Percentiles rank a stretch among this genome's conserved stretches.
Evolutionary conservation across 2,329 filamentous ascomycete species (phyloP).

Genomic region (Hypocreales sp.): DNA sequence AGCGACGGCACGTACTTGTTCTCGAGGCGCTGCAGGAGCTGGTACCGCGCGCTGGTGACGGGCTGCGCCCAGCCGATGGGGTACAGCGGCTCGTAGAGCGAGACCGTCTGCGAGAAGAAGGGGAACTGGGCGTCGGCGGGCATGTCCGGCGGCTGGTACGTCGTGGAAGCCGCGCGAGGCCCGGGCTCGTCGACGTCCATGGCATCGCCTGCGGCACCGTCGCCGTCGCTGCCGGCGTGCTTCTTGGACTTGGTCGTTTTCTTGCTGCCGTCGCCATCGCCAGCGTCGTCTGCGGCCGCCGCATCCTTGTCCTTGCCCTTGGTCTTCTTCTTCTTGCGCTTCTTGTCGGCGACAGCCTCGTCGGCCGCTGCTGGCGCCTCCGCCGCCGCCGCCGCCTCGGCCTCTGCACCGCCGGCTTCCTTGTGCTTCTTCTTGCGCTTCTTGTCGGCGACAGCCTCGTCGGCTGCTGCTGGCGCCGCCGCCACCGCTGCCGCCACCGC

Average conservation of each 20-base stretch:
- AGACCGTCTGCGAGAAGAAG: slow-evolving; percentile 65
- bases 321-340: slow-evolving; percentile 13
- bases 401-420: slow-evolving; percentile 1
- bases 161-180: slow-evolving; percentile 13
- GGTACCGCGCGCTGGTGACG: slow-evolving; percentile 53
- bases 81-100: slow-evolving; percentile 63
- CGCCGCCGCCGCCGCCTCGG: slow-evolving; percentile 6
- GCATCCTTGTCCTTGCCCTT: slow-evolving; percentile 9
- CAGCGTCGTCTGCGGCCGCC: slow-evolving; percentile 2
- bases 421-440: slow-evolving; percentile 5
- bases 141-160: slow-evolving; percentile 21
- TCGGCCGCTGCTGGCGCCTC: slow-evolving; percentile 2
- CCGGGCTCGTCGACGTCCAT: slow-evolving; percentile 24
- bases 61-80: slow-evolving; percentile 56
- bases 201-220: too few relatives aligned
- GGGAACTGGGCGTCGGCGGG: slow-evolving; percentile 39
- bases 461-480: slow-evolving; percentile 2
- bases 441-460: slow-evolving; percentile 5
- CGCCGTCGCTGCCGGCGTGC: too few relatives aligned
- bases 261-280: slow-evolving; percentile 11
- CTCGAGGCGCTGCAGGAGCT: slow-evolving; percentile 60
- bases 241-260: slow-evolving; percentile 18
- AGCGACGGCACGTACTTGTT: slow-evolving; percentile 63
- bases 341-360: slow-evolving; percentile 8
- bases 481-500: slow-evolving; percentile 7